Conservation (phyloP, 768 basidiomycete species). For the Dioszegia aurantiaca region DNA sequence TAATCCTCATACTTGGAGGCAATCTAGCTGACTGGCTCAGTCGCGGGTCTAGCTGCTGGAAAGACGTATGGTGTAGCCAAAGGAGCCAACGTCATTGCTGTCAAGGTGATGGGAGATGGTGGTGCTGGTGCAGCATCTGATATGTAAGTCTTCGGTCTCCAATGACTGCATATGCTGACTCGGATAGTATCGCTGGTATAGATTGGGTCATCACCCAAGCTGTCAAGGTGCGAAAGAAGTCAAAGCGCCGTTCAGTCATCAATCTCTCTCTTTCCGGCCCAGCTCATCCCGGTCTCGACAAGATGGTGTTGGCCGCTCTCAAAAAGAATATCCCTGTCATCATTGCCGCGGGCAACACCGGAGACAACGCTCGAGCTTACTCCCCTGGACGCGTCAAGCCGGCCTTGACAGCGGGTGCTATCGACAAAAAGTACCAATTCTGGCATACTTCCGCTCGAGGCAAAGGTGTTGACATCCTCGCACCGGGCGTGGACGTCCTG, state of each 20-base stretch:
- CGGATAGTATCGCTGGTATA: slow-evolving; percentile 11
- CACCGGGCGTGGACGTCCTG: slow-evolving; percentile 12
- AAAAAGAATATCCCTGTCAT: slow-evolving; percentile 12
- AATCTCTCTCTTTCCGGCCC: slow-evolving; percentile 14
- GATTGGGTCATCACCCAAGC: slow-evolving; percentile 12
- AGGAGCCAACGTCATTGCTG: slow-evolving; percentile 15
- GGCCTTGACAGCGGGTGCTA: slow-evolving; percentile 11
- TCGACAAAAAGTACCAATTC: slow-evolving; percentile 11
- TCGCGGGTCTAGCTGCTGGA: slow-evolving; percentile 14
- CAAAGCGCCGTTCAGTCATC: slow-evolving; percentile 11
- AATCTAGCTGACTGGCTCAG: not conserved
- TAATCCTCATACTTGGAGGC: not conserved
- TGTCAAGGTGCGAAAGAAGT: slow-evolving; percentile 9
- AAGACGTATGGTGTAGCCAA: slow-evolving; percentile 14
- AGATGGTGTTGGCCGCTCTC: slow-evolving; percentile 10
- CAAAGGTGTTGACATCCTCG: slow-evolving; percentile 7
- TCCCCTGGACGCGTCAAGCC: slow-evolving; percentile 8
- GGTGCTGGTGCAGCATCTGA: slow-evolving; percentile 15
- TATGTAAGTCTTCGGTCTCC: slow-evolving; percentile 1
- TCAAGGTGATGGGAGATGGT: slow-evolving; percentile 18
- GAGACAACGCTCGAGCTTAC: slow-evolving; percentile 9
- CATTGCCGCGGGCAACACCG: slow-evolving; percentile 14
- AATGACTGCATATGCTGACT: not conserved
- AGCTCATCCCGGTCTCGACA: slow-evolving; percentile 14
- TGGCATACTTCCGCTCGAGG: slow-evolving; percentile 12